phyloP scores from a whole-genome alignment of 768 basidiomycete species.

The Boletus coccyginus region DNA sequence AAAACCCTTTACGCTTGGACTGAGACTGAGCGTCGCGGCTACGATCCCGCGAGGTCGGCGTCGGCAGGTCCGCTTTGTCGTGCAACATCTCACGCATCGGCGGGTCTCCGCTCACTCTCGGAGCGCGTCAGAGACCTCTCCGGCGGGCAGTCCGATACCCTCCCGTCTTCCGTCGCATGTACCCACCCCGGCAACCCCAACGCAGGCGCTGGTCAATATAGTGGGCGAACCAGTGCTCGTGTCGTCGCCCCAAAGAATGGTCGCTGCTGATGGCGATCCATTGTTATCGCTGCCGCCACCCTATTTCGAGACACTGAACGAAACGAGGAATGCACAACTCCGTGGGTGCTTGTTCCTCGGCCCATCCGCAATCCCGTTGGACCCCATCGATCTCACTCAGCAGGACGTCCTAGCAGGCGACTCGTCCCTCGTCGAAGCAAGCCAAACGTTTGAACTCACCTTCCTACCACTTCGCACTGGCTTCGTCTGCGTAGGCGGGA shows the following conservation, averaged over 20 bases:
- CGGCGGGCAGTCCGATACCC: neutral
- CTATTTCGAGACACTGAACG: conserved; percentile 42
- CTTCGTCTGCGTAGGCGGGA: conserved; percentile 62
- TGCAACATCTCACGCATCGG: conserved; percentile 63
- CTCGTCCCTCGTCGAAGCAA: conserved; percentile 34
- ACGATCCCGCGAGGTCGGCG: conserved; percentile 34
- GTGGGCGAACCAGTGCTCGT: conserved; percentile 8
- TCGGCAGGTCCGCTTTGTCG: conserved; percentile 50
- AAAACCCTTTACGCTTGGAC: conserved; percentile 57
- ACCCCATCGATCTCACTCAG: conserved; percentile 37
- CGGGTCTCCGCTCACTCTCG: conserved; percentile 20
- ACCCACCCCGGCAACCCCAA: conserved; percentile 5
- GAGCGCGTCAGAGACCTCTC: conserved; percentile 3
- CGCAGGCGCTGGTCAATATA: neutral
- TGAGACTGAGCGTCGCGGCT: conserved; percentile 52
- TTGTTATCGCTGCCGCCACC: conserved; percentile 42
- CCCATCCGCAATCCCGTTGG: conserved; percentile 47
- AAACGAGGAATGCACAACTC: conserved; percentile 30
- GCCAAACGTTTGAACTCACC: conserved; percentile 60
- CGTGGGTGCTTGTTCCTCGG: conserved; percentile 46
- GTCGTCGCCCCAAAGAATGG: conserved; percentile 13
- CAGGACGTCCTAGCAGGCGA: conserved; percentile 4
- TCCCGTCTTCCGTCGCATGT: conserved; percentile 8
- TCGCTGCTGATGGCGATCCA: conserved; percentile 6
- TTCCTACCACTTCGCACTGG: conserved; percentile 61